These are phyloP conservation scores for Pyronema omphalodes DNA, from an alignment of 495 filamentous ascomycete species.

Conservation along the genomic window DNA sequence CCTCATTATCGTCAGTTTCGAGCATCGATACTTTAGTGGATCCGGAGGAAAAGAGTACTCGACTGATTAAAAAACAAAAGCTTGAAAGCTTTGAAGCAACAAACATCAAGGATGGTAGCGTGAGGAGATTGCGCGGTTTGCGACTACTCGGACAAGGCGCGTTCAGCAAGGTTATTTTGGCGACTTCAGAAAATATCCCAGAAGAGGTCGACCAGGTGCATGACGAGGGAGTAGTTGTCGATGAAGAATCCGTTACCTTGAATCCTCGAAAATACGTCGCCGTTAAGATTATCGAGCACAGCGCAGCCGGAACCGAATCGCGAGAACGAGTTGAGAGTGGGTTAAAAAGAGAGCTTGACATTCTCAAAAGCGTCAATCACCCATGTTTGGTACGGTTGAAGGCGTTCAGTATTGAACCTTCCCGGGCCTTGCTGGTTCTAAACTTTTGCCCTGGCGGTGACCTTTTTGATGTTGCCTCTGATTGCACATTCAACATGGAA, in stretches of 20 bases:
- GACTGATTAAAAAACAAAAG: slow-evolving; percentile 24
- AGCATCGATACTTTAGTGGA: slow-evolving; percentile 19
- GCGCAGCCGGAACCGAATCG: slow-evolving; percentile 71
- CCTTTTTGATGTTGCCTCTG: slow-evolving; percentile 76
- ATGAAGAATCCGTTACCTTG: slow-evolving; percentile 27
- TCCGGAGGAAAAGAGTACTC: slow-evolving; percentile 1
- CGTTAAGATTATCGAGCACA: slow-evolving; percentile 87
- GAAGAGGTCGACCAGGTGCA: slow-evolving; percentile 25
- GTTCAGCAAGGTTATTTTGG: slow-evolving; percentile 83
- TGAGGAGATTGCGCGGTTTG: slow-evolving; percentile 54
- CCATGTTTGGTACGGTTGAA: slow-evolving; percentile 79
- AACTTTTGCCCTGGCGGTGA: slow-evolving; percentile 89
- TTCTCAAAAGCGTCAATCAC: slow-evolving; percentile 69
- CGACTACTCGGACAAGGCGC: slow-evolving; percentile 77
- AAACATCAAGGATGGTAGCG: slow-evolving; percentile 36
- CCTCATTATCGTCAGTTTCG: slow-evolving; percentile 25
- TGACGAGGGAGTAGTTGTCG: slow-evolving; percentile 28
- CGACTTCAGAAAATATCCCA: slow-evolving; percentile 39
- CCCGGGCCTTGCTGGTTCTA: slow-evolving; percentile 65
- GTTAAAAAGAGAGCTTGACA: slow-evolving; percentile 83
- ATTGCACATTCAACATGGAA: slow-evolving; percentile 41
- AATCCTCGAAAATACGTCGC: slow-evolving; percentile 61
- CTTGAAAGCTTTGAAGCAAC: slow-evolving; percentile 46
- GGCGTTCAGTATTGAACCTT: slow-evolving; percentile 64
- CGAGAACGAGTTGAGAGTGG: slow-evolving; percentile 77